These are phyloP conservation scores for Cladophialophora psammophila DNA, from an alignment of 2,329 filamentous ascomycete species.

Conservation along the genomic window DNA sequence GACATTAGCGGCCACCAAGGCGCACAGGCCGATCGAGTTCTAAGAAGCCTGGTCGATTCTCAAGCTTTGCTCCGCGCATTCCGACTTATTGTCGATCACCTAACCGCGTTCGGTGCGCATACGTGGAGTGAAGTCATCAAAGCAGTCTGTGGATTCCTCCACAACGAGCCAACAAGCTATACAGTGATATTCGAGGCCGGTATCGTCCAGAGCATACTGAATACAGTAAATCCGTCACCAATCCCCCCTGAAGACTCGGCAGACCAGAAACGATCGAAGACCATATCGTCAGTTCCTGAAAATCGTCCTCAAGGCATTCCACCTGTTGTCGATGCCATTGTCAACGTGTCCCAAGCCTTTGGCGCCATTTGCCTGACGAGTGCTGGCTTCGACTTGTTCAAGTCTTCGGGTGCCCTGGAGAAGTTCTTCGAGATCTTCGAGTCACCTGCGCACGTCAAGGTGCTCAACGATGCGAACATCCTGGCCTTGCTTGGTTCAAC, in stretches of 20 bases:
- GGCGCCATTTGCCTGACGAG: conserved; percentile 94
- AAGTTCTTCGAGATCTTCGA: conserved; percentile 97
- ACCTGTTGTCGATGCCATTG: conserved; percentile 86
- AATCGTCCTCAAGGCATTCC: conserved; percentile 74
- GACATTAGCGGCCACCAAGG: conserved; percentile 87
- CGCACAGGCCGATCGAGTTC: conserved; percentile 84
- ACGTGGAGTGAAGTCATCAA: conserved; percentile 96
- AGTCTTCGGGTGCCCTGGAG: conserved; percentile 79
- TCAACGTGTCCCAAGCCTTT: conserved; percentile 83
- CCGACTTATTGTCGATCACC: conserved; percentile 80
- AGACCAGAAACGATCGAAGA: conserved; percentile 46
- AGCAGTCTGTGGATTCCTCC: conserved; percentile 94
- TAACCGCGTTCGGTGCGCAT: conserved; percentile 81
- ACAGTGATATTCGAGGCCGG: conserved; percentile 94
- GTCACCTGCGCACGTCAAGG: conserved; percentile 85
- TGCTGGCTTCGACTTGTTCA: conserved; percentile 84
- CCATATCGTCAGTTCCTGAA: conserved; percentile 44
- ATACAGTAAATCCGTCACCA: conserved; percentile 64
- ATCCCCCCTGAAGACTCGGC: conserved; percentile 48
- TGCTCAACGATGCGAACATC: conserved; percentile 79
- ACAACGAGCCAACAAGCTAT: conserved; percentile 98
- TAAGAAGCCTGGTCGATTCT: conserved; percentile 94
- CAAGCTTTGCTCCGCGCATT: conserved; percentile 81
- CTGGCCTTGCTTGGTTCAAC: conserved; percentile 77
- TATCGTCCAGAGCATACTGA: conserved; percentile 83